Base-by-base conservation (phyloP, 2,329 filamentous ascomycete species). In the Sporothrix sp. region DNA sequence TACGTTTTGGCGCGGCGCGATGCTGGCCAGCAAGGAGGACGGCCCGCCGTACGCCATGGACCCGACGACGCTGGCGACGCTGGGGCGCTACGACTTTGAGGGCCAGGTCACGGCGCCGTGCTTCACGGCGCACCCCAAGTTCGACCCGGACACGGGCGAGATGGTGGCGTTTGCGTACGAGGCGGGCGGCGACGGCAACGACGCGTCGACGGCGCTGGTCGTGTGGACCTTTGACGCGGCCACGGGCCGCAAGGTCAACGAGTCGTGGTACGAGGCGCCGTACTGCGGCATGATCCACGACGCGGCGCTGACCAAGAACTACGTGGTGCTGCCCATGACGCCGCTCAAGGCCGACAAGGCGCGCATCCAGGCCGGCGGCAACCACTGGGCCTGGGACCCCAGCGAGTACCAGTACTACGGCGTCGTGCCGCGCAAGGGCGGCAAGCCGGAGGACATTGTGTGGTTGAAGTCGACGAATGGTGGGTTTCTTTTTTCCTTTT, bases 21-120 rank as follows among this genome's bases (percentile, higher is more conserved):
- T 81, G 51, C 64, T 80, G 4, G 76, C 76, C 0, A 68, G 65
- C 47, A 81, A 81, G 57, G 78, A 82, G 51, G 72, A 75, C 51
- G 68, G 70, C 0, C 72, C 71, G 13, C 73, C 74, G 1, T 76
- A 68, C 54, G 71, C 72, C 0, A 66, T 77, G 68, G 71, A 77
- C 51, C 73, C 73, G 0, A 57, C 59, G 2, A 74, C 71, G 1
- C 61, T 77, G 3, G 71, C 73, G 57, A 76, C 74, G 0, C 63
- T 71, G 14, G 73, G 73, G 0, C 61, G 69, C 8, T 74, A 74
- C 58, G 71, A 74, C 52, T 76, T 75, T 51, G 72, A 74, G 48
- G 73, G 72, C 5, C 73, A 76, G 60, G 64, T 75, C 16, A 56
- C 59, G 14, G 62, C 64, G 13, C 68, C 70, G 1, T 75, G 71